Base-by-base conservation (phyloP, 345 rosid genomes). In the Erucastrum elatum region DNA sequence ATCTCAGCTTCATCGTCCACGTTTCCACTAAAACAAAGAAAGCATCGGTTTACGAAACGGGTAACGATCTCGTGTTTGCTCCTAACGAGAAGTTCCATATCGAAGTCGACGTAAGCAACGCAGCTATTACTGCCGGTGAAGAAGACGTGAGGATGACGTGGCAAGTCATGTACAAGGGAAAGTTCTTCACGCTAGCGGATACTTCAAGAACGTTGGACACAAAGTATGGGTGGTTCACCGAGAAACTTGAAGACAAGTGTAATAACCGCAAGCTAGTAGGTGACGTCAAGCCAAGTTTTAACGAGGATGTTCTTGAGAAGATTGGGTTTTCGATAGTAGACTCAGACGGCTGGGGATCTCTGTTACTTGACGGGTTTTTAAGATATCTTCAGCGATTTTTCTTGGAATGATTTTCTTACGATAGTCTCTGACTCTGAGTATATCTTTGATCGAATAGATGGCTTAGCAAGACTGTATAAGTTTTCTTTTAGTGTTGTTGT, bases 181-280 rank as follows among this genome's bases (percentile, higher is more conserved):
- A 44, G 21, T 33, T 62, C 4, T 77, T 70, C 64, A 63, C 29
- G 1, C 15, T 77, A 0, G 44, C 31, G 8, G 75, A 77, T 26
- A 0, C 8, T 15, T 16, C 35, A 33, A 70, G 67, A 33, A 6
- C 70, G 8, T 21, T 77, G 44, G 58, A 69, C 2, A 25, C 21
- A 25, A 69, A 34, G 2, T 25, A 33, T 13, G 75, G 80, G 1
- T 77, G 80, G 75, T 70, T 77, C 31, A 77, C 75, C 15, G 31
- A 70, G 0, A 5, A 77, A 21, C 69, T 66, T 12, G 55, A 66
- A 2, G 33, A 12, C 70, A 66, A 66, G 55, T 15, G 27, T 25
- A 26, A 41, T n/a, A n/a, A n/a, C n/a, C n/a, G n/a, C 0, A 66
- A 41, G 17, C 70, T 66, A 5, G 56, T 66, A 25, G 74, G 63